Percentiles rank a stretch among this genome's conserved stretches.
phyloP scores from a whole-genome alignment of 2,329 filamentous ascomycete species.

The Verticillium tricorpus region DNA sequence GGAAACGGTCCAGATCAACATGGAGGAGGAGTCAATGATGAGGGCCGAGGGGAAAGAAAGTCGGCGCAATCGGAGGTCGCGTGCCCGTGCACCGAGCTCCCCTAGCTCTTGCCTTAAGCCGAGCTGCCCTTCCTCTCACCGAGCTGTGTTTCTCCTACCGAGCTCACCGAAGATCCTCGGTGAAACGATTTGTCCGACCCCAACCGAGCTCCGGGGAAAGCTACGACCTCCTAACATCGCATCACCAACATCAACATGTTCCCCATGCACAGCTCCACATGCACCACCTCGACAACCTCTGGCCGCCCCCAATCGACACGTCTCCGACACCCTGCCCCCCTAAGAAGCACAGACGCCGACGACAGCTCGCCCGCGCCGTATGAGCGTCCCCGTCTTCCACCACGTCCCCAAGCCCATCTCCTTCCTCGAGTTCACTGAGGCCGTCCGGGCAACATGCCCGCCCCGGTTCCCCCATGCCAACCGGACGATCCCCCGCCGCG shows the following conservation, averaged over 20 bases:
- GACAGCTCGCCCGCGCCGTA: conserved; percentile 15
- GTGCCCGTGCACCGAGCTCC: neutral
- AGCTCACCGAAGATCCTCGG: neutral
- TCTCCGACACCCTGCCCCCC: neutral
- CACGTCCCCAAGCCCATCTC: conserved; percentile 32
- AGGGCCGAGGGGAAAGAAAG: neutral
- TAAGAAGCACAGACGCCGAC: neutral
- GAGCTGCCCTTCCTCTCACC: neutral
- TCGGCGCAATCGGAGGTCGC: neutral
- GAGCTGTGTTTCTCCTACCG: neutral
- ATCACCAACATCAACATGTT: neutral
- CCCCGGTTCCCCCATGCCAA: conserved; percentile 43
- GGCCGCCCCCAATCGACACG: neutral
- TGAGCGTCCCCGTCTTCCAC: conserved; percentile 30
- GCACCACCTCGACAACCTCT: neutral
- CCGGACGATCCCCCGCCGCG: conserved; percentile 24
- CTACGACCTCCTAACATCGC: neutral
- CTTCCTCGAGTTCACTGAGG: conserved; percentile 36
- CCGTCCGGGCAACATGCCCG: conserved; percentile 42
- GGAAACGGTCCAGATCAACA: neutral
- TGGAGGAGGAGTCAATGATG: neutral
- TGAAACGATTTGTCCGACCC: neutral
- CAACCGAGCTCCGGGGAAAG: neutral
- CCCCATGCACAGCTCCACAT: neutral
- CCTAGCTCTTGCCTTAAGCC: neutral